A percentile compares a stretch with the other conserved stretches of the same genome.
Evolutionary conservation across 2,329 filamentous ascomycete species (phyloP).

Genomic region (Neofusicoccum kwambonambiense): DNA sequence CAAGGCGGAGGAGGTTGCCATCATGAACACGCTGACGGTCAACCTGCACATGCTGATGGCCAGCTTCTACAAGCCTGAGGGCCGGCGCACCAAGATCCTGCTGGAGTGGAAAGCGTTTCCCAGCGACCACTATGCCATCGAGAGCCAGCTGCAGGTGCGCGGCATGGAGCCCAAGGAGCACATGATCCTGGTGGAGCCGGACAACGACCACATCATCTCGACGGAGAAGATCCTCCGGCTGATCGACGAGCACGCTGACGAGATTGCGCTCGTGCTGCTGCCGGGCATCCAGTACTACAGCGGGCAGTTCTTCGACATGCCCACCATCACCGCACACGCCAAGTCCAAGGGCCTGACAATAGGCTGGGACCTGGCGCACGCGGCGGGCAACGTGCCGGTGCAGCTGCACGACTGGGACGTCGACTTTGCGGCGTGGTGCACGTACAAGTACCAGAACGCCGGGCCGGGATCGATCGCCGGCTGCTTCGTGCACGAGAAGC

Average conservation of each 20-base stretch:
- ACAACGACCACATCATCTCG: slow-evolving; percentile 18
- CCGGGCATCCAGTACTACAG: slow-evolving; percentile 21
- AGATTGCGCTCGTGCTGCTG: slow-evolving; percentile 18
- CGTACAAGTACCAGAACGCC: slow-evolving; percentile 22
- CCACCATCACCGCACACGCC: slow-evolving; percentile 18
- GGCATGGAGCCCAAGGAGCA: slow-evolving; percentile 16
- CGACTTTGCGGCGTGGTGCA: slow-evolving; percentile 21
- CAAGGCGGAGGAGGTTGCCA: slow-evolving; percentile 17
- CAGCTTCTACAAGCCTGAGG: slow-evolving; percentile 18
- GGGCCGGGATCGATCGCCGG: slow-evolving; percentile 19
- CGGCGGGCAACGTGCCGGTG: slow-evolving; percentile 20
- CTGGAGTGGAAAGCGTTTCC: slow-evolving; percentile 20
- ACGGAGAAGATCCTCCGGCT: slow-evolving; percentile 18
- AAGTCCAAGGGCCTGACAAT: slow-evolving; percentile 19
- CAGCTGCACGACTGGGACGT: slow-evolving; percentile 21
- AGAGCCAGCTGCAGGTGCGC: slow-evolving; percentile 19
- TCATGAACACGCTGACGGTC: slow-evolving; percentile 19
- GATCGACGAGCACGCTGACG: slow-evolving; percentile 19
- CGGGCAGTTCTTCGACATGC: slow-evolving; percentile 20
- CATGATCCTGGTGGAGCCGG: slow-evolving; percentile 19
- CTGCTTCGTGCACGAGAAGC: slow-evolving; percentile 20
- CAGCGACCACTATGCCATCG: slow-evolving; percentile 20
- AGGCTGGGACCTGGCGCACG: slow-evolving; percentile 21
- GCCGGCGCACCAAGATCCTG: slow-evolving; percentile 18
- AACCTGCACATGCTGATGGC: slow-evolving; percentile 21